Base-by-base conservation (phyloP, 2,329 filamentous ascomycete genomes). In the Ilyonectria mors-panacis region DNA sequence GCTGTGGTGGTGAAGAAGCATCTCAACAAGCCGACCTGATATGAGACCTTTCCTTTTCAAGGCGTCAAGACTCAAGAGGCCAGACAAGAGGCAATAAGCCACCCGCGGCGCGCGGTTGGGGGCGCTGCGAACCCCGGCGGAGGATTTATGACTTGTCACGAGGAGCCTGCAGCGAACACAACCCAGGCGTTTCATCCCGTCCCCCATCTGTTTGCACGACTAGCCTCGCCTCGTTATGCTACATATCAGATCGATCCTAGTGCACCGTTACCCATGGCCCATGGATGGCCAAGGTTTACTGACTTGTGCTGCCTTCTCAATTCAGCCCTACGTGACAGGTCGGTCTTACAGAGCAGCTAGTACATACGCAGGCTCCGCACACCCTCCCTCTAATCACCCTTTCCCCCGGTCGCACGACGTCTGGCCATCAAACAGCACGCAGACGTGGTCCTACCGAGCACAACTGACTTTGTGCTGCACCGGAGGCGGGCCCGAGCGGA, bases 81-180 rank as follows among this genome's bases (percentile, higher is more conserved):
- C 26, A 26, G 26, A 21, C 23, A 55, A 56, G 59, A 55, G 61
- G 44, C 28, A 62, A 56, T 39, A 55, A 65, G 44, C 57, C 57
- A 66, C 54, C 57, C 62, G 69, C 45, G 59, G 57, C 50, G 44
- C 45, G 59, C 64, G 63, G 65, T 62, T 64, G 69, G 63, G 58
- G 65, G 67, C 67, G 67, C 67, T 74, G 65, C 68, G 69, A 73
- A 74, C 68, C 68, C 69, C 54, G 63, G 71, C 66, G 63, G 66
- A 54, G 63, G 61, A 72, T 63, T 74, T 73, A 47, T 76, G 75
- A 76, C 75, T 73, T 75, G 75, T 76, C 75, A 73, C 63, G 69
- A 67, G 68, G 63, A 58, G 69, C 70, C 71, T 72, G 71, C 59
- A 72, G 69, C 66, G 65, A 70, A 71, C 65, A 63, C 61, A 68